Evolutionary conservation across 345 rosid species (phyloP).

Genomic region (Arabidopsis suecica): DNA sequence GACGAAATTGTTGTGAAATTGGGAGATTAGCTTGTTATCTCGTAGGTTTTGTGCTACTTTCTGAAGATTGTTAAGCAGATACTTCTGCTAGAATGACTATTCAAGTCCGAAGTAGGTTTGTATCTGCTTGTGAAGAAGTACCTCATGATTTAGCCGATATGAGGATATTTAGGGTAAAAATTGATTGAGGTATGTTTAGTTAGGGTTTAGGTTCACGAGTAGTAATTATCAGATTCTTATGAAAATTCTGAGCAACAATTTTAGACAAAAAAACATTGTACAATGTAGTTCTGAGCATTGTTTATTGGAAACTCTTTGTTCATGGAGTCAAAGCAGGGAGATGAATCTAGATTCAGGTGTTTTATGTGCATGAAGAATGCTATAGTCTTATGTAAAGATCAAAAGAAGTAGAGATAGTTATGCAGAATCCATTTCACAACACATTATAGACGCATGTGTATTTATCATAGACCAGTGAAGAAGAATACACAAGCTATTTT

Average conservation of each 20-base stretch:
- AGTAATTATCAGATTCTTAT: background rate
- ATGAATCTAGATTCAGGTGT: background rate
- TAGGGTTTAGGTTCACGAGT: slow-evolving; percentile 20
- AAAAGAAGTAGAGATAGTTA: slow-evolving; percentile 5
- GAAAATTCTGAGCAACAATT: background rate
- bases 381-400: background rate
- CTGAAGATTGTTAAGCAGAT: background rate
- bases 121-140: slow-evolving; percentile 7
- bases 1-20: background rate
- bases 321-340: background rate
- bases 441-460: background rate
- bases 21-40: background rate
- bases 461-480: slow-evolving; percentile 7
- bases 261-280: background rate
- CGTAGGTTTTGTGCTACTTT: background rate
- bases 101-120: background rate
- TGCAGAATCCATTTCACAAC: slow-evolving; percentile 3
- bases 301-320: slow-evolving; percentile 10
- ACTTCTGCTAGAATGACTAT: background rate
- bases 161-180: background rate
- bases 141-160: background rate
- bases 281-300: background rate
- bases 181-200: background rate
- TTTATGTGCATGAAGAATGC: background rate
- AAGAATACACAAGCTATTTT: background rate